Conservation (phyloP, 140 eudicot genomes). For the Stevia rebaudiana region DNA sequence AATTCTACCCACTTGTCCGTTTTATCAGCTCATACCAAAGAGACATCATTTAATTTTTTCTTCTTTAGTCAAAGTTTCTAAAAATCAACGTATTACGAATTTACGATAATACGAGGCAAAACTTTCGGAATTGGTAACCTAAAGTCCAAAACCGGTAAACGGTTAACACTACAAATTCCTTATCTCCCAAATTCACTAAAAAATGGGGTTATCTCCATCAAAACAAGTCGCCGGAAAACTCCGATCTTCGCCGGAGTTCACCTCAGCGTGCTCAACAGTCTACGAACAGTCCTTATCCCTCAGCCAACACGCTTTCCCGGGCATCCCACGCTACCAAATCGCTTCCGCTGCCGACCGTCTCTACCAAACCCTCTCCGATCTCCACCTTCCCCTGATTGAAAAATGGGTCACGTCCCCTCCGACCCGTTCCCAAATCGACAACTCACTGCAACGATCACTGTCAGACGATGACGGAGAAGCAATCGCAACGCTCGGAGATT, state of each 20-base stretch:
- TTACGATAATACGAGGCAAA: too few species aligned
- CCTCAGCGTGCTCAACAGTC: conserved; percentile 49
- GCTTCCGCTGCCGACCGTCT: conserved; percentile 53
- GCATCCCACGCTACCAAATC: conserved; percentile 63
- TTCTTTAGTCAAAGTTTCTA: too few species aligned
- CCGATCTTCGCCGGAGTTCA: conserved; percentile 49
- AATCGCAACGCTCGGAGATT: conserved; percentile 27
- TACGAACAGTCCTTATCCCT: conserved; percentile 35
- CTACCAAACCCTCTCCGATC: conserved; percentile 34
- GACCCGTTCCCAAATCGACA: conserved; percentile 52
- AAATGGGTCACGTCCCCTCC: conserved; percentile 61
- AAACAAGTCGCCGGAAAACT: conserved; percentile 42
- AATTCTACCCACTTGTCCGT: too few species aligned
- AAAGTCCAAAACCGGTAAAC: too few species aligned
- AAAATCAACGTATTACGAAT: neutral
- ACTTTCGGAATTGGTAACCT: too few species aligned
- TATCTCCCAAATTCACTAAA: neutral
- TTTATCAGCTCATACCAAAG: too few species aligned
- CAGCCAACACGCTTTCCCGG: conserved; percentile 56
- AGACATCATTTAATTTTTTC: too few species aligned
- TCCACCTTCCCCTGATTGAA: conserved; percentile 33
- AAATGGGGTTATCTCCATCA: conserved; percentile 62
- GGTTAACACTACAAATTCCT: neutral
- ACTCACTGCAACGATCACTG: conserved; percentile 39
- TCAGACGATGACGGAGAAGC: conserved; percentile 3